Evolutionary conservation across 352 stramenopile genomes (phyloP).

Genomic region (Pythium pectinolyticum): DNA sequence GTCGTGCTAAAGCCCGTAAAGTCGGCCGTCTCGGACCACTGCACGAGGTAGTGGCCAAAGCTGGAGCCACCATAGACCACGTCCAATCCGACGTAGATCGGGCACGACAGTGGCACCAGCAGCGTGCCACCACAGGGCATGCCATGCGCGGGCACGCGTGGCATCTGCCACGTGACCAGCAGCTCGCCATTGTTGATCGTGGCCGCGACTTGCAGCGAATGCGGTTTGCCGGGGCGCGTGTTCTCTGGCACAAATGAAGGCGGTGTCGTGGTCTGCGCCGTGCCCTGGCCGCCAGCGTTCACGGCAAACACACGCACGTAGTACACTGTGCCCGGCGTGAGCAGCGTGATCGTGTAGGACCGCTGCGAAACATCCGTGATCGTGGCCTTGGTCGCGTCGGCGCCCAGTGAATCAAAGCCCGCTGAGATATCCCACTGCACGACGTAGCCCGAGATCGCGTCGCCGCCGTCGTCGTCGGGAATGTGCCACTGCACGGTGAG

Average conservation of each 20-base stretch:
- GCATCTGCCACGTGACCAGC: slow-evolving; percentile 61
- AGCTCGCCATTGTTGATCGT: slow-evolving; percentile 42
- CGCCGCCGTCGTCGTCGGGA: slow-evolving; percentile 87
- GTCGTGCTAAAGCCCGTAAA: slow-evolving; percentile 78
- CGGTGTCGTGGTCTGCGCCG: slow-evolving; percentile 52
- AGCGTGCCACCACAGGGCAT: slow-evolving; percentile 70
- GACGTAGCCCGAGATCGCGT: slow-evolving; percentile 86
- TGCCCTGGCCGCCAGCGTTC: slow-evolving; percentile 57
- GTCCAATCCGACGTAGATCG: slow-evolving; percentile 70
- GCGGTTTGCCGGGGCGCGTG: slow-evolving; percentile 66
- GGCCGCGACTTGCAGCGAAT: slow-evolving; percentile 40
- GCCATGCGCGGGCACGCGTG: slow-evolving; percentile 58
- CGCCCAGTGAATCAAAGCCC: slow-evolving; percentile 84
- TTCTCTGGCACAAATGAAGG: slow-evolving; percentile 50
- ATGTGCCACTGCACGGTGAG: slow-evolving; percentile 88
- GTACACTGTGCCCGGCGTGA: slow-evolving; percentile 84
- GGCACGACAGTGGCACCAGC: slow-evolving; percentile 53
- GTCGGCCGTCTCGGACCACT: slow-evolving; percentile 74
- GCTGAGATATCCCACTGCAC: slow-evolving; percentile 92
- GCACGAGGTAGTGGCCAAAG: slow-evolving; percentile 93
- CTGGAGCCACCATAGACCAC: slow-evolving; percentile 88
- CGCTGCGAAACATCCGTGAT: slow-evolving; percentile 61
- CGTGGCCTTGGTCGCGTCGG: slow-evolving; percentile 56
- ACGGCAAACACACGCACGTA: slow-evolving; percentile 89
- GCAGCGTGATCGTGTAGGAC: slow-evolving; percentile 76